Base-by-base conservation (phyloP, 768 basidiomycete species). In the Podaxis carcinomalis region DNA sequence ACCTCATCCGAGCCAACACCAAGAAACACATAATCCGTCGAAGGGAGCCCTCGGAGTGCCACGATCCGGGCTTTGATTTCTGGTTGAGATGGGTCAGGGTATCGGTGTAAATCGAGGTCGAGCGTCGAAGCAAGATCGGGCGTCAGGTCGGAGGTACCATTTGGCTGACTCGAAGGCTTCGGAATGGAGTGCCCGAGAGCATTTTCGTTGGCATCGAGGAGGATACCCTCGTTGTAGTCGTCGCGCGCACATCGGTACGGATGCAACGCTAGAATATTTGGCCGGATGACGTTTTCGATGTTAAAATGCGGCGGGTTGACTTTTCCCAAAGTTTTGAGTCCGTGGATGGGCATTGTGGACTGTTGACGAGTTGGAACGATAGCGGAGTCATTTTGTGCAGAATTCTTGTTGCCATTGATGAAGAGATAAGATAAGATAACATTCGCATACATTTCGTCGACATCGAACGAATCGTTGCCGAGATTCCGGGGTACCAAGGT, bases 151-250 rank as follows among this genome's bases (percentile, higher is more conserved):
- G 63, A 39, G n/a, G 40, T 25, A 5, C 47, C 61, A 14, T 65
- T 60, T 19, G 32, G 57, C 0, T 51, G 49, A 13, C 1, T 25
- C 1, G n/a, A 61, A 35, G 46, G 61, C 14, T 35, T 68, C 64
- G 14, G 75, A 39, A 98, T 89, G 1, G 92, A 88, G 69, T 92
- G 92, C 0, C 97, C 96, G 37, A 95, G 80, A 0, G 96, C 84
- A 71, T 99, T 98, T 78, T 99, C 97, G 74, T 99, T 99, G 13
- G 97, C 97, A 66, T 99, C 97, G 21, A 99, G 84, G 27, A 99
- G 84, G 67, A 98, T 88, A 23, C 95, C 95, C 2, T 84, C 77
- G 51, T 87, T 85, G 75, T 97, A 99, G 76, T 99, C 96, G 68
- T 99, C 96, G 51, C 97, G 81, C 0, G 97, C 97, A 68, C 95